A percentile compares a stretch with the other conserved stretches of the same genome.
phyloP scores from a whole-genome alignment of 1,139 yeast species.

The Scheffersomyces illinoinensis region DNA sequence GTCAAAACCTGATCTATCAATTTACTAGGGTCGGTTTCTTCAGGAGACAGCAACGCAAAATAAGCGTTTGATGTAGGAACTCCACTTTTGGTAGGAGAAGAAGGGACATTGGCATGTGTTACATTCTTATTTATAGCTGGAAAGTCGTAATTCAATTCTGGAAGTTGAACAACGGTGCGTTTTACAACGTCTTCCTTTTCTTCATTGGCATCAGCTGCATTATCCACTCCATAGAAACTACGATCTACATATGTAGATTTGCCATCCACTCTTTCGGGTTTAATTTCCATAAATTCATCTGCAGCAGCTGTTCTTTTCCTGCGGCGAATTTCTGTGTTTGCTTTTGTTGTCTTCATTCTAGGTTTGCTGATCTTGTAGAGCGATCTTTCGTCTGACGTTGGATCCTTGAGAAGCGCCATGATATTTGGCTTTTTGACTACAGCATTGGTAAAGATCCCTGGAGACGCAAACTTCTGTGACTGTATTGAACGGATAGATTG shows the following conservation, averaged over 20 bases:
- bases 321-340: background rate
- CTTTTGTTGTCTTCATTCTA: conserved; percentile 1
- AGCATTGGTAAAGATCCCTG: conserved; percentile 70
- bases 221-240: conserved; percentile 12
- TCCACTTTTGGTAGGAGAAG: conserved; percentile 12
- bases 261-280: conserved; percentile 42
- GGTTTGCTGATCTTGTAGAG: conserved; percentile 40
- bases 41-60: conserved; percentile 9
- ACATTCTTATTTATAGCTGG: background rate
- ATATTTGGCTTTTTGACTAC: conserved; percentile 55
- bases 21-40: conserved; percentile 14
- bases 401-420: conserved; percentile 61
- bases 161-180: conserved; percentile 12
- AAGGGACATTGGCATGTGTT: conserved; percentile 1
- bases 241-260: conserved; percentile 28
- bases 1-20: conserved; percentile 22
- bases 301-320: background rate
- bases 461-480: conserved; percentile 44
- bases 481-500: conserved; percentile 23
- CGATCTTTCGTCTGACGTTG: conserved; percentile 53
- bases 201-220: conserved; percentile 1
- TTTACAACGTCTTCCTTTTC: conserved; percentile 14
- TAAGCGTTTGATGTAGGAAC: background rate
- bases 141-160: conserved; percentile 6
- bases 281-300: conserved; percentile 13